Conservation (phyloP, 805 yeast species). For the Wickerhamiella galacta region DNA sequence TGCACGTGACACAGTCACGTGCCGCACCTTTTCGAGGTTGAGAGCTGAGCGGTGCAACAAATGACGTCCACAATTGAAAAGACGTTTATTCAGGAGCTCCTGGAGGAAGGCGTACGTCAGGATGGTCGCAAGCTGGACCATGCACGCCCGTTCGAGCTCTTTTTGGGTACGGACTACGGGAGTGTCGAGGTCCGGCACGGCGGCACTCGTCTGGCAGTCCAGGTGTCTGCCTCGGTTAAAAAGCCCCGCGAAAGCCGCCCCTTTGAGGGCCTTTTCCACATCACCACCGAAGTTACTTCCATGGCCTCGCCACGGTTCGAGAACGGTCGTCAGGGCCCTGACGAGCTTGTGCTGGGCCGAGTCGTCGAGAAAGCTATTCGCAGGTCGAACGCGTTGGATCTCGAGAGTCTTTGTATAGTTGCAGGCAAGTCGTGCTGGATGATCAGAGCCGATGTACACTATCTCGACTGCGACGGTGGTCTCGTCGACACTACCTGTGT, state of each 20-base stretch:
- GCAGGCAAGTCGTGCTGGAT: conserved; percentile 90
- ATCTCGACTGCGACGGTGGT: conserved; percentile 83
- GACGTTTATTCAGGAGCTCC: conserved; percentile 41
- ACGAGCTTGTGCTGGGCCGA: conserved; percentile 59
- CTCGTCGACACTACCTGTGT: conserved; percentile 78
- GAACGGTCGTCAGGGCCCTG: conserved; percentile 56
- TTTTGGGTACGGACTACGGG: conserved; percentile 49
- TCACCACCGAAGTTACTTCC: conserved; percentile 73
- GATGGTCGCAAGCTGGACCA: conserved; percentile 55
- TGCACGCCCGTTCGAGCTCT: conserved; percentile 47
- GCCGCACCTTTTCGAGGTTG: too few relatives aligned
- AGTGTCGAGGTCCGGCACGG: conserved; percentile 69
- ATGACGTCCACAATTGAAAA: conserved; percentile 35
- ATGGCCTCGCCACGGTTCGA: conserved; percentile 83
- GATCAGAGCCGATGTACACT: conserved; percentile 77
- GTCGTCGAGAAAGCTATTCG: conserved; percentile 83
- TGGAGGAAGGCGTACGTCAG: conserved; percentile 39
- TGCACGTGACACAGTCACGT: too few relatives aligned
- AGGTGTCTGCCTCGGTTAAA: conserved; percentile 58
- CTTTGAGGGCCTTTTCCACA: conserved; percentile 76
- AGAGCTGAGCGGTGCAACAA: too few relatives aligned
- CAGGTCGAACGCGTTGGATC: conserved; percentile 77
- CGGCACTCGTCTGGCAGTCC: conserved; percentile 49
- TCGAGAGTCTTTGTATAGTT: conserved; percentile 76
- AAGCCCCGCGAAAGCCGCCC: conserved; percentile 84